Evolutionary conservation across 768 basidiomycete genomes (phyloP).

Genomic region (Gymnopilus junonius): DNA sequence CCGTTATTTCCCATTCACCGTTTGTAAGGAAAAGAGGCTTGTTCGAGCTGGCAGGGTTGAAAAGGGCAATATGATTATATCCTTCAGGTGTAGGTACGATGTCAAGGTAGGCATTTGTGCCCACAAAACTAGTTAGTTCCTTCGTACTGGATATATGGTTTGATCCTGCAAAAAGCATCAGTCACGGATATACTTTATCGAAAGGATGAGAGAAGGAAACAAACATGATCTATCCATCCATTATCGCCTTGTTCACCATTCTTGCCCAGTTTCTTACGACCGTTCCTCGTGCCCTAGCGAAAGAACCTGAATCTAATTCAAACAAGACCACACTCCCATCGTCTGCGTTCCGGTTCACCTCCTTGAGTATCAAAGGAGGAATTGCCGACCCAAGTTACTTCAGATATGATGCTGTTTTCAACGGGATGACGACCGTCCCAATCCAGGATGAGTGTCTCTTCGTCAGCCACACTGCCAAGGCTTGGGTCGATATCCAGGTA

Average conservation of each 20-base stretch:
- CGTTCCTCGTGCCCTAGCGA: slow-evolving; percentile 40
- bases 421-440: slow-evolving; percentile 66
- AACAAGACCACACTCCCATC: slow-evolving; percentile 83
- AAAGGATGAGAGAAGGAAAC: slow-evolving; percentile 27
- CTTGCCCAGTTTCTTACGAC: slow-evolving; percentile 82
- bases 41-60: slow-evolving; percentile 71
- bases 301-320: slow-evolving; percentile 43
- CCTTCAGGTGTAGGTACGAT: slow-evolving; percentile 83
- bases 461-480: slow-evolving; percentile 34
- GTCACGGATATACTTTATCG: slow-evolving; percentile 2
- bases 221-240: slow-evolving; percentile 92
- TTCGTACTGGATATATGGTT: slow-evolving; percentile 62
- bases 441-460: slow-evolving; percentile 58
- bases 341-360: slow-evolving; percentile 84
- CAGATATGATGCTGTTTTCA: slow-evolving; percentile 73
- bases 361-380: slow-evolving; percentile 78
- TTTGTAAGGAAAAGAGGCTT: slow-evolving; percentile 84
- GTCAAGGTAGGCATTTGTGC: slow-evolving; percentile 81
- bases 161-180: slow-evolving; percentile 49
- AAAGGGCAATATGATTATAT: slow-evolving; percentile 92
- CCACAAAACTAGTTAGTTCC: slow-evolving; percentile 39
- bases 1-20: slow-evolving; percentile 90
- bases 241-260: slow-evolving; percentile 87
- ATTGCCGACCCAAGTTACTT: slow-evolving; percentile 89
- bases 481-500: slow-evolving; percentile 46